Base-by-base conservation (phyloP, 345 rosid genomes). In the Clausena lansium region DNA sequence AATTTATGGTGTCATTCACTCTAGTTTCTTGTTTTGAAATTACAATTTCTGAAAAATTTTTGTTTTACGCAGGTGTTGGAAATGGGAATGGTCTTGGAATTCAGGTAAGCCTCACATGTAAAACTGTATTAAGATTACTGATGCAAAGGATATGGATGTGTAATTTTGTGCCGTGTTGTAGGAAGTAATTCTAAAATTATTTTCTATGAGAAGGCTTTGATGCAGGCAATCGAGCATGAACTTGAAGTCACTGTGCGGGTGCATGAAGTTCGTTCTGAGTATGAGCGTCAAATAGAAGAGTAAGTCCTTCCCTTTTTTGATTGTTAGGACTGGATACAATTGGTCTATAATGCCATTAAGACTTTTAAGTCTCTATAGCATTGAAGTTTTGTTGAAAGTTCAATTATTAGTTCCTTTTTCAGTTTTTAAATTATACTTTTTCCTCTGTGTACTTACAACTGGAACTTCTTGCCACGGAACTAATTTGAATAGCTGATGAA, bases 211-310 rank as follows among this genome's bases (percentile, higher is more conserved):
- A 83, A 96, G 99, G 92, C 93, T 76, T 76, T 96, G 79, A 90
- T 94, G 93, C 94, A 87, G 82, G 83, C 91, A 57, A 89, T 96
- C 85, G 99, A 94, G 86, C 98, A 96, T 83, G 99, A 96, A 75
- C 93, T 94, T 78, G 99, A 96, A 90, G 92, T 96, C 78, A 93
- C 88, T 55, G 88, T 96, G 9, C 89, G 93, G 71, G 95, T 96
- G 36, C 93, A 92, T 76, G 99, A 94, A 91, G 99, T 94, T 57
- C 98, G 99, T 32, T 79, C 93, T 63, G 97, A 89, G 76, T 92
- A 96, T 76, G 98, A 89, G 79, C 92, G 92, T 75, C 98, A 94
- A 85, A 86, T 92, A 86, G 92, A 96, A 88, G 99, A 89, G 98
- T 96, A 85, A 87, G 99, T 87, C 71, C 71, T 78, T 33, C 1